These are phyloP conservation scores for Fusarium sacchari DNA, from an alignment of 2,329 filamentous ascomycete species.

Conservation along the genomic window DNA sequence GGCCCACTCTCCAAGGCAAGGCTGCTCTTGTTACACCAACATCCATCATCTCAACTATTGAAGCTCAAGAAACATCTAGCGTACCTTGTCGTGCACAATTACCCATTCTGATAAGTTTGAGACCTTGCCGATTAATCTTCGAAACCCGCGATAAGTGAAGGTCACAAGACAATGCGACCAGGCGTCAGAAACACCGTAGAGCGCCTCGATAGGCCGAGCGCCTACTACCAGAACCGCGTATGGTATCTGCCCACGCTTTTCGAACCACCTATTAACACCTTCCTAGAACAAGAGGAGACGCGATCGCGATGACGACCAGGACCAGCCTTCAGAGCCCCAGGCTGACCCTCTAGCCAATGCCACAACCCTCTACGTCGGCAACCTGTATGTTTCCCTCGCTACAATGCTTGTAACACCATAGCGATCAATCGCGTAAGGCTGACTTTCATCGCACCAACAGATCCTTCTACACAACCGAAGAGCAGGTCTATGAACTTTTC, in stretches of 20 bases:
- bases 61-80: background rate
- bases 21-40: constrained; percentile 25
- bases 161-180: constrained; percentile 53
- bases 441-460: constrained; percentile 54
- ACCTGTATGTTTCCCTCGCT: constrained; percentile 68
- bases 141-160: background rate
- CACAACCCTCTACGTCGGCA: constrained; percentile 96
- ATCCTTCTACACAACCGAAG: constrained; percentile 98
- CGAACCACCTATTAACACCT: constrained; percentile 1
- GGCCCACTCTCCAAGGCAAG: constrained; percentile 22
- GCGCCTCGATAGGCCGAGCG: constrained; percentile 90
- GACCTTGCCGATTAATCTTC: background rate
- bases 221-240: constrained; percentile 89
- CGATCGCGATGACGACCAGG: constrained; percentile 68
- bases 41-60: constrained; percentile 16
- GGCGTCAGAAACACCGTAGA: constrained; percentile 79
- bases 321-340: constrained; percentile 58
- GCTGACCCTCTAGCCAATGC: constrained; percentile 83
- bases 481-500: constrained; percentile 98
- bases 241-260: constrained; percentile 40
- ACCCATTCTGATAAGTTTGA: background rate
- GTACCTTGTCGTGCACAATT: background rate
- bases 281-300: constrained; percentile 76
- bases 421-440: background rate
- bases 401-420: background rate